These are phyloP conservation scores for Colletotrichum filicis DNA, from an alignment of 2,329 filamentous ascomycete genomes.

Conservation along the genomic window DNA sequence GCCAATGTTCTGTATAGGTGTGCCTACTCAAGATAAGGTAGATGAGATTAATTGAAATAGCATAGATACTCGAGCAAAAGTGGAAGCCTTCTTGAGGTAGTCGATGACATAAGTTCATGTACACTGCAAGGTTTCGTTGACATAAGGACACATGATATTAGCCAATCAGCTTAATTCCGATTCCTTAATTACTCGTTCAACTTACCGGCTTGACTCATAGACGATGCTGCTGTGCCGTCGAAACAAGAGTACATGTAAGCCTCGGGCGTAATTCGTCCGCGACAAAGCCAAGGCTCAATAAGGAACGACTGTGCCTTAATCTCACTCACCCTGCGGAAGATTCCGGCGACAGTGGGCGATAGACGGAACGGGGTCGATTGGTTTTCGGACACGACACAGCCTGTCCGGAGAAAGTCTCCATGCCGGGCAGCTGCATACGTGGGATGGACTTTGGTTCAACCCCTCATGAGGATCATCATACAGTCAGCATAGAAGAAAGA, in stretches of 20 bases:
- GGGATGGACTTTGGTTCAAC: neutral
- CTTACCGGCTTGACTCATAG: neutral
- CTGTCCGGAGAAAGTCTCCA: neutral
- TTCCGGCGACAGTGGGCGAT: neutral
- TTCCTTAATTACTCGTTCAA: neutral
- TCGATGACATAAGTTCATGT: no score
- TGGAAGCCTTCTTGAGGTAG: no score
- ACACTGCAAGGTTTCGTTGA: no score
- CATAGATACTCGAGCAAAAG: no score
- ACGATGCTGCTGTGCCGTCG: neutral
- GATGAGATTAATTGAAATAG: no score
- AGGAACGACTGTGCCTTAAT: no score
- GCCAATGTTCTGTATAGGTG: no score
- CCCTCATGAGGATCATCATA: neutral
- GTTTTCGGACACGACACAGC: neutral
- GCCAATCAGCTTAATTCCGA: neutral
- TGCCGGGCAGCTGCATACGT: neutral
- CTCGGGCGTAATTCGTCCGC: neutral
- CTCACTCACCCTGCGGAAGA: no score
- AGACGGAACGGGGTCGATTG: neutral
- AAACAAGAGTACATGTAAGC: neutral
- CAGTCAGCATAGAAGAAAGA: neutral
- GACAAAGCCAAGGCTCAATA: neutral
- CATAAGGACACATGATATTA: no score
- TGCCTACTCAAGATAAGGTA: no score